Conservation (phyloP, 441 rosid genomes). For the Gossypium laxum region DNA sequence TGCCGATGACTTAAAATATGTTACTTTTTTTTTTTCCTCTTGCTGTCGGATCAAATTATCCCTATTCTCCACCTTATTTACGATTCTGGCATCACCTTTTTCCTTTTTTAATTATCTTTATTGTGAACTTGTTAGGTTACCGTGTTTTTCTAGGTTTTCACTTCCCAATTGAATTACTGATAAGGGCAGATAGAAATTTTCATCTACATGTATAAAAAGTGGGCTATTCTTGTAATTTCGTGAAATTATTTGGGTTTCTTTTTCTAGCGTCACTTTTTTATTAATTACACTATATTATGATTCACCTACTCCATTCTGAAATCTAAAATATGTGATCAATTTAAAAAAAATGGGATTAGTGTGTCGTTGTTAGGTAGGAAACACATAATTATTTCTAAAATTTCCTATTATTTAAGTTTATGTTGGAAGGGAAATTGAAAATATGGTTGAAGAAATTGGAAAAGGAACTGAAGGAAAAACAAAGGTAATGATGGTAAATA, state of each 20-base stretch:
- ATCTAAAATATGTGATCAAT: background rate
- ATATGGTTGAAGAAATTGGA: too few relatives aligned
- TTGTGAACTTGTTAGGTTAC: background rate
- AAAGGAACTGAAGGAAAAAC: background rate
- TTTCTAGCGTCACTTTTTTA: background rate
- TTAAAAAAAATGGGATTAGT: background rate
- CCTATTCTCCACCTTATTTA: background rate
- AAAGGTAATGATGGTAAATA: background rate
- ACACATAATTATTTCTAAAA: background rate
- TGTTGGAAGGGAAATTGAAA: too few relatives aligned
- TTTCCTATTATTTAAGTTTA: too few relatives aligned
- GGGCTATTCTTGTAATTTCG: background rate
- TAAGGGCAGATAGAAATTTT: background rate
- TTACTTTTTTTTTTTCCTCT: too few relatives aligned
- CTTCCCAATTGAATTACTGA: background rate
- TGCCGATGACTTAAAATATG: background rate
- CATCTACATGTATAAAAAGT: background rate
- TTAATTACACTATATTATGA: background rate
- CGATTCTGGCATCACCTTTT: constrained; percentile 4
- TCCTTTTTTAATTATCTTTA: background rate
- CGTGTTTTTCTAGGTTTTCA: background rate
- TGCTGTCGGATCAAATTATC: background rate
- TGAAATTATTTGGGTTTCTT: background rate
- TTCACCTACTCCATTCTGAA: background rate
- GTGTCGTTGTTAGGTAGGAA: background rate